A percentile compares a stretch with the other conserved stretches of the same genome.
These are phyloP conservation scores for Phytophthora cactorum DNA, from an alignment of 352 stramenopile species.

Conservation along the genomic window DNA sequence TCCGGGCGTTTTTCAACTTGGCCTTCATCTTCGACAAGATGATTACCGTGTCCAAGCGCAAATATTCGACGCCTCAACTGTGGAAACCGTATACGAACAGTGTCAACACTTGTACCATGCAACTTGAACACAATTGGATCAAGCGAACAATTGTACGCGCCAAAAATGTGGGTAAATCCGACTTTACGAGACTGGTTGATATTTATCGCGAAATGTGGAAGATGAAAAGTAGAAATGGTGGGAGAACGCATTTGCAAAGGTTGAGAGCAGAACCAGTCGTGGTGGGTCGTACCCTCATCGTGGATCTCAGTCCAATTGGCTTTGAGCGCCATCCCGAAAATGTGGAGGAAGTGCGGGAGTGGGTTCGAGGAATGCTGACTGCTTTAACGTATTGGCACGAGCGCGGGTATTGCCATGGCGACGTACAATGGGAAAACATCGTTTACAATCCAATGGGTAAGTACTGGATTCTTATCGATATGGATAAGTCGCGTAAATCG, in stretches of 20 bases:
- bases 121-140: too few relatives aligned
- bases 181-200: too few relatives aligned
- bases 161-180: too few relatives aligned
- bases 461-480: slow-evolving; percentile 14
- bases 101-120: neutral
- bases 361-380: slow-evolving; percentile 25
- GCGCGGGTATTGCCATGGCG: slow-evolving; percentile 29
- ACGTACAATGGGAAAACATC: slow-evolving; percentile 24
- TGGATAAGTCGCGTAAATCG: slow-evolving; percentile 5
- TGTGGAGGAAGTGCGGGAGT: slow-evolving; percentile 17
- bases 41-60: neutral
- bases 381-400: slow-evolving; percentile 30
- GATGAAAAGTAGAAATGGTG: too few relatives aligned
- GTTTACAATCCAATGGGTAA: too few relatives aligned
- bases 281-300: neutral
- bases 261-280: too few relatives aligned
- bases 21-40: slow-evolving; percentile 16
- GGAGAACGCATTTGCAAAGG: too few relatives aligned
- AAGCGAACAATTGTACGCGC: too few relatives aligned
- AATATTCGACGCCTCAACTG: neutral
- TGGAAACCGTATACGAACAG: neutral
- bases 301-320: slow-evolving; percentile 5
- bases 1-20: slow-evolving; percentile 23
- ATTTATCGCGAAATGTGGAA: too few relatives aligned
- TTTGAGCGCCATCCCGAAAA: neutral